Base-by-base conservation (phyloP, 352 stramenopile genomes). In the Globisporangium barbulae region DNA sequence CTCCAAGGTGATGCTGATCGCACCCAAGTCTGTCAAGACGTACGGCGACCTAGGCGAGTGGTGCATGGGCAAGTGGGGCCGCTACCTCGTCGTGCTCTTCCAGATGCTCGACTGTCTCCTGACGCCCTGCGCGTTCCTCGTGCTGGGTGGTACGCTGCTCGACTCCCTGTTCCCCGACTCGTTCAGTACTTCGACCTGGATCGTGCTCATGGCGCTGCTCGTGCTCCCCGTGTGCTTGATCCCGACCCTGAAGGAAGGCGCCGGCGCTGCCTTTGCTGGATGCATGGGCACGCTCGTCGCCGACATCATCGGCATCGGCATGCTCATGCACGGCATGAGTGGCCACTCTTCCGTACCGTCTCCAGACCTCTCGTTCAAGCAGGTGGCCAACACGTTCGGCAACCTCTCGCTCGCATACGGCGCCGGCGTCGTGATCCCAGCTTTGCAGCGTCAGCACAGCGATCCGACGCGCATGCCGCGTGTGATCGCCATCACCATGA, bases 401-500 rank as follows among this genome's bases (percentile, higher is more conserved):
- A 76, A 73, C 64, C 39, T 76, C 47, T 61, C 67, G 19, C 59
- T 76, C 25, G 68, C 70, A 15, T 76, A 76, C 35, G 63, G 42
- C 4, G 70, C 70, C 3, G 67, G 63, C 17, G 64, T 76, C 21
- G 61, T 76, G 44, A 76, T 76, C 37, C 70, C 70, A 35, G 50
- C 62, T 0, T 39, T 76, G 1, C 62, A 72, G 28, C 66, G 68
- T 25, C 60, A 76, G 25, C 70, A 76, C 53, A 67, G 49, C 28
- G 53, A 76, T 19, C 70, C 70, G 8, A 62, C 25, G 1, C 56
- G 56, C 30, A 74, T 68, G 59, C 57, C 68, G 9, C 61, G 64
- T 31, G 74, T 88, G 7, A 70, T 85, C n/a, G 47, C 58, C 44
- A 72, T 81, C 15, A 85, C 78, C n/a, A 54, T 88, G 21, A 65